Conservation (phyloP, 441 rosid genomes). For the Bocquillonia castaneifolia region DNA sequence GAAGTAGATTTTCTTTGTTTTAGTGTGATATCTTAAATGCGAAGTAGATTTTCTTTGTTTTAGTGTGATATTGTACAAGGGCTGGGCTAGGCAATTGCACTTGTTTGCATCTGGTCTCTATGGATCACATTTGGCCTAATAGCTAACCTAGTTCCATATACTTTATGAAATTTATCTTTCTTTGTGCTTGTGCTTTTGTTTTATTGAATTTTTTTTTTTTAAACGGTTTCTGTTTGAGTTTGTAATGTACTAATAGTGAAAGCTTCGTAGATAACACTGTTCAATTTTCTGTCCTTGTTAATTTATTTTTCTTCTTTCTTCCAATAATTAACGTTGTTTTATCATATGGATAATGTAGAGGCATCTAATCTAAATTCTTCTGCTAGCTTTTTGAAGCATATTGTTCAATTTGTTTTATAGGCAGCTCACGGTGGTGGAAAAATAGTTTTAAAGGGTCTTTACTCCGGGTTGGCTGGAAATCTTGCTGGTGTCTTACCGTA, state of each 20-base stretch:
- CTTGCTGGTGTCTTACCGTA: conserved; percentile 54
- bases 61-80: no score
- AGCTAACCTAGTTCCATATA: neutral
- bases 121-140: neutral
- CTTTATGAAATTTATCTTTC: neutral
- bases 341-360: neutral
- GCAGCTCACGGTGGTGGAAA: conserved; percentile 46
- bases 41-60: neutral
- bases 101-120: neutral
- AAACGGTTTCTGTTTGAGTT: neutral
- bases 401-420: conserved; percentile 18
- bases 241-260: neutral
- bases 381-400: neutral
- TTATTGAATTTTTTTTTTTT: neutral
- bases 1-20: no score
- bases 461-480: conserved; percentile 53
- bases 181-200: neutral
- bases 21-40: no score
- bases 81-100: neutral
- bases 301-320: neutral
- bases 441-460: conserved; percentile 41
- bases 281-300: neutral
- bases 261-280: neutral
- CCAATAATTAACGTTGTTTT: neutral
- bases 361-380: neutral